These are phyloP conservation scores for Annulohypoxylon truncatum DNA, from an alignment of 2,329 filamentous ascomycete genomes.

Conservation along the genomic window DNA sequence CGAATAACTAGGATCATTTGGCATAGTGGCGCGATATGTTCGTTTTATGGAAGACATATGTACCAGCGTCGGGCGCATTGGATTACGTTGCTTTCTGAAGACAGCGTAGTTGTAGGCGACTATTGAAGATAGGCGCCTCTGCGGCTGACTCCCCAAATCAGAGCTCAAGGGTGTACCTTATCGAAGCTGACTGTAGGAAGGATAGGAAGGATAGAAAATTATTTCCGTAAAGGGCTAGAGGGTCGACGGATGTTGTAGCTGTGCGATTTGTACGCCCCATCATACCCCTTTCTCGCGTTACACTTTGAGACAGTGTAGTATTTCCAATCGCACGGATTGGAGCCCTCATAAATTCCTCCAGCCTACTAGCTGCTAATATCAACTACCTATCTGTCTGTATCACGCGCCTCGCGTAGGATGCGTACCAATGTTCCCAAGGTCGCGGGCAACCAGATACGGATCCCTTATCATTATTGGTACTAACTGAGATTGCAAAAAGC, in stretches of 20 bases:
- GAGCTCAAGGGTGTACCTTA: background rate
- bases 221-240: background rate
- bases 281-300: background rate
- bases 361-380: too few species aligned
- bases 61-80: background rate
- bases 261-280: background rate
- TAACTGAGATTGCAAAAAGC: too few species aligned
- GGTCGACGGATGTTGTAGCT: background rate
- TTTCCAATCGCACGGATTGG: background rate
- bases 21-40: background rate
- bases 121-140: background rate
- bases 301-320: background rate
- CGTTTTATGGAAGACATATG: background rate
- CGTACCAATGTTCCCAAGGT: too few species aligned
- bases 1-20: background rate
- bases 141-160: background rate
- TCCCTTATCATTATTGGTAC: too few species aligned
- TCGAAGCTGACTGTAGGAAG: background rate
- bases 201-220: background rate
- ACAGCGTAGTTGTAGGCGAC: background rate
- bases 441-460: too few species aligned
- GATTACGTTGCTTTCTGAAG: background rate
- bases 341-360: background rate
- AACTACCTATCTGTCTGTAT: too few species aligned
- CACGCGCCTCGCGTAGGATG: too few species aligned